phyloP scores from a whole-genome alignment of 768 basidiomycete genomes.

The Amanita phalloides region DNA sequence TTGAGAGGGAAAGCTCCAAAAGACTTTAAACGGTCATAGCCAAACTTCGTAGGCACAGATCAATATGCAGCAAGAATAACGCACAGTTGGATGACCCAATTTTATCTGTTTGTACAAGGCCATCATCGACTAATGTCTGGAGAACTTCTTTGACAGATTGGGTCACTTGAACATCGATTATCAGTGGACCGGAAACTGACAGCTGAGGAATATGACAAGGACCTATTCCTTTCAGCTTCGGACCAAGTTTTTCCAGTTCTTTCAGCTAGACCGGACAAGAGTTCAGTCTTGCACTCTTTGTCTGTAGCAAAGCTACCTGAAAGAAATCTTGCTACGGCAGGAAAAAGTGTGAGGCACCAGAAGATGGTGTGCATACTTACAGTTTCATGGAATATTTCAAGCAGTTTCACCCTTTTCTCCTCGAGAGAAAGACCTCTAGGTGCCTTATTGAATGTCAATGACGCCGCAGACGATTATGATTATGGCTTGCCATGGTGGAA shows the following conservation, averaged over 20 bases:
- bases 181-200: neutral
- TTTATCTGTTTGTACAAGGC: constrained; percentile 80
- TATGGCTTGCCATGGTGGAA: neutral
- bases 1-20: constrained; percentile 93
- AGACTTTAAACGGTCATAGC: constrained; percentile 39
- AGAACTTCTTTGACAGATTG: constrained; percentile 91
- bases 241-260: constrained; percentile 83
- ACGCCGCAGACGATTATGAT: neutral
- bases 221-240: constrained; percentile 91
- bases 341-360: neutral
- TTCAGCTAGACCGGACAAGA: constrained; percentile 47
- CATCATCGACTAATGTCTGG: constrained; percentile 80
- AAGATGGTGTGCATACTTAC: constrained; percentile 24
- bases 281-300: neutral
- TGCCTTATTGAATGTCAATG: constrained; percentile 31
- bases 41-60: constrained; percentile 13
- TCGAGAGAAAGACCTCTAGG: constrained; percentile 80
- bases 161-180: constrained; percentile 40
- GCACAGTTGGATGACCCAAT: constrained; percentile 91
- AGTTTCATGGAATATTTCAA: constrained; percentile 92
- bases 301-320: constrained; percentile 30
- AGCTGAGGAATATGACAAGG: constrained; percentile 3
- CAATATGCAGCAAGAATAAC: constrained; percentile 17
- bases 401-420: constrained; percentile 80
- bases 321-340: constrained; percentile 68